phyloP scores from a whole-genome alignment of 108 stramenopile species.

The Ochromonas danica region DNA sequence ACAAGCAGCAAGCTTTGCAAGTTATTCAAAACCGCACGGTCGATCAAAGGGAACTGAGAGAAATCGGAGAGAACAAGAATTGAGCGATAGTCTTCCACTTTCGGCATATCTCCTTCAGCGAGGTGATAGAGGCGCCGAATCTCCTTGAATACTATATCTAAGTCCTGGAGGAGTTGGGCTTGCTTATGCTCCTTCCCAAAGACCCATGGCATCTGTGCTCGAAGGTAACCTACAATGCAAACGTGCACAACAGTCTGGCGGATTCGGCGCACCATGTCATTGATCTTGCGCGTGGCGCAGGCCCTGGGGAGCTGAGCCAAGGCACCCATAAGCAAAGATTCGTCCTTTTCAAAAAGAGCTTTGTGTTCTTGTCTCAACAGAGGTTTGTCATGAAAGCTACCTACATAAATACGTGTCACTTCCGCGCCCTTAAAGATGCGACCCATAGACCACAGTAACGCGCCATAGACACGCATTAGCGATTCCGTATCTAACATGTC shows the following conservation, averaged over 20 bases:
- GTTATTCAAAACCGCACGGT: conserved; percentile 25
- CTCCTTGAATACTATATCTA: conserved; percentile 62
- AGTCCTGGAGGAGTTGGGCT: conserved; percentile 47
- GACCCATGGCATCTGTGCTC: conserved; percentile 56
- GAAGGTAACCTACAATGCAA: conserved; percentile 56
- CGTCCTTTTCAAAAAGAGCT: conserved; percentile 36
- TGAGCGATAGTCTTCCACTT: conserved; percentile 54
- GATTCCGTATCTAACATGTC: conserved; percentile 42
- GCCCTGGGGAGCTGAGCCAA: conserved; percentile 45
- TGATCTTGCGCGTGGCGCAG: conserved; percentile 42
- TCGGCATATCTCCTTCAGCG: conserved; percentile 65
- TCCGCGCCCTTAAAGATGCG: conserved; percentile 36
- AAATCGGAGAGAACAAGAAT: conserved; percentile 52
- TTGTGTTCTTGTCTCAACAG: background rate
- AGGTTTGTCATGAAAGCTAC: conserved; percentile 34
- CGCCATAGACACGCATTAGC: conserved; percentile 40
- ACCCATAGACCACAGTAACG: conserved; percentile 36
- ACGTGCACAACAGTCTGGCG: conserved; percentile 59
- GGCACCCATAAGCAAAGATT: conserved; percentile 36
- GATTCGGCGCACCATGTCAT: conserved; percentile 54
- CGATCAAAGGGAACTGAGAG: conserved; percentile 49
- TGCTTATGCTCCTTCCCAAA: conserved; percentile 60
- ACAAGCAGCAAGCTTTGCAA: background rate
- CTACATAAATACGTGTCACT: conserved; percentile 37
- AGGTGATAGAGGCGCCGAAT: conserved; percentile 59